phyloP scores from a whole-genome alignment of 2,329 filamentous ascomycete genomes.

The Aspergillus sp. region DNA sequence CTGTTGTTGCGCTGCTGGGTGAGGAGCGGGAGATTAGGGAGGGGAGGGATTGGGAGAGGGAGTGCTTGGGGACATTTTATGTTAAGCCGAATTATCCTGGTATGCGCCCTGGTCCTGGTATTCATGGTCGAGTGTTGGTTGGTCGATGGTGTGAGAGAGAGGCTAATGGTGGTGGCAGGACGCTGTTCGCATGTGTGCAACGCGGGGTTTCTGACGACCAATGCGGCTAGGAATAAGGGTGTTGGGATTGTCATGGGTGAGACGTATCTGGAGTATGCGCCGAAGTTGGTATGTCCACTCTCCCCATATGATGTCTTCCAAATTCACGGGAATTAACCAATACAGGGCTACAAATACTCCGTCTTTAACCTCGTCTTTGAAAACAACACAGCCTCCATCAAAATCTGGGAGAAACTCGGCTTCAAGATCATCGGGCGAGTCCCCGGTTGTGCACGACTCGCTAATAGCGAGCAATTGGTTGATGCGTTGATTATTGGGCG shows the following conservation, averaged over 20 bases:
- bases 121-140: neutral
- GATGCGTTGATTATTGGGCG: conserved; percentile 35
- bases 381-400: conserved; percentile 33
- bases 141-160: neutral
- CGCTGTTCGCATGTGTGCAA: conserved; percentile 37
- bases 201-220: conserved; percentile 31
- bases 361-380: conserved; percentile 37
- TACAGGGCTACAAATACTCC: conserved; percentile 35
- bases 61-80: conserved; percentile 36
- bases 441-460: conserved; percentile 28
- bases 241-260: conserved; percentile 32
- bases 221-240: conserved; percentile 25
- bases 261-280: conserved; percentile 31
- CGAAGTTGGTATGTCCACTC: conserved; percentile 24
- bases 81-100: conserved; percentile 38
- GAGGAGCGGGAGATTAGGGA: conserved; percentile 9
- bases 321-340: neutral
- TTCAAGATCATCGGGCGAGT: conserved; percentile 33
- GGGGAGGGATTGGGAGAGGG: conserved; percentile 27
- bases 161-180: conserved; percentile 13
- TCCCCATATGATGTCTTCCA: neutral
- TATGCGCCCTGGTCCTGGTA: conserved; percentile 10
- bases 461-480: conserved; percentile 30
- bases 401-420: conserved; percentile 34
- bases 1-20: conserved; percentile 24